These are phyloP conservation scores for Golovinomyces cichoracearum DNA, from an alignment of 2,329 filamentous ascomycete genomes.

Conservation along the genomic window DNA sequence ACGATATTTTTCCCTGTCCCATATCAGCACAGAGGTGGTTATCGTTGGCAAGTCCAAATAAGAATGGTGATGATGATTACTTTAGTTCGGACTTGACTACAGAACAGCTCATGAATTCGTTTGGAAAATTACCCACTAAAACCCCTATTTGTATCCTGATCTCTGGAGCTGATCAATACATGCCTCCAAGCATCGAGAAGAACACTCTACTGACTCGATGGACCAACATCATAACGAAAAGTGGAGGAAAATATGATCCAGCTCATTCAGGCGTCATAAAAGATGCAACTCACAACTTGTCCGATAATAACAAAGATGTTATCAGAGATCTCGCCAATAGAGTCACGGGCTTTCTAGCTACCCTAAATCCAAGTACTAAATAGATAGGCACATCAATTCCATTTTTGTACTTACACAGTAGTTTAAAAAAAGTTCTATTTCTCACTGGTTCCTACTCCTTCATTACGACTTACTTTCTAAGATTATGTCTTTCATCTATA, in stretches of 20 bases:
- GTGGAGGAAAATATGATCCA: conserved; percentile 23
- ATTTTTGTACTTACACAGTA: too few species aligned
- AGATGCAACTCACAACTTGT: conserved; percentile 25
- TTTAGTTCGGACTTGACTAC: conserved; percentile 37
- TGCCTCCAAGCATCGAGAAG: conserved; percentile 23
- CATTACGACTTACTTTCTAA: too few species aligned
- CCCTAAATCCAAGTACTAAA: too few species aligned
- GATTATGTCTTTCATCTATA: too few species aligned
- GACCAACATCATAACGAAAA: conserved; percentile 19
- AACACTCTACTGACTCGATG: conserved; percentile 22
- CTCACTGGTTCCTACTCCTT: too few species aligned
- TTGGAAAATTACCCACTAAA: conserved; percentile 23
- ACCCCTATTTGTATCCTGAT: conserved; percentile 24
- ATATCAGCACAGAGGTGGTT: conserved; percentile 32
- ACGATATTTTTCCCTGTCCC: conserved; percentile 17
- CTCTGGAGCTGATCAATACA: conserved; percentile 24
- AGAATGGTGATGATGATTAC: conserved; percentile 36
- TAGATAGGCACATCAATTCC: too few species aligned
- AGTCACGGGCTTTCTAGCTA: conserved; percentile 23
- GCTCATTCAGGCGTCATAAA: conserved; percentile 22
- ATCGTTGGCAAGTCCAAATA: conserved; percentile 27
- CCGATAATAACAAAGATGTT: conserved; percentile 21
- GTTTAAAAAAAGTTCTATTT: too few species aligned
- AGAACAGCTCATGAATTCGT: conserved; percentile 25
- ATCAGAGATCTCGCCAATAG: conserved; percentile 23